phyloP scores from a whole-genome alignment of 306 rosid genomes.

The Malus fusca region DNA sequence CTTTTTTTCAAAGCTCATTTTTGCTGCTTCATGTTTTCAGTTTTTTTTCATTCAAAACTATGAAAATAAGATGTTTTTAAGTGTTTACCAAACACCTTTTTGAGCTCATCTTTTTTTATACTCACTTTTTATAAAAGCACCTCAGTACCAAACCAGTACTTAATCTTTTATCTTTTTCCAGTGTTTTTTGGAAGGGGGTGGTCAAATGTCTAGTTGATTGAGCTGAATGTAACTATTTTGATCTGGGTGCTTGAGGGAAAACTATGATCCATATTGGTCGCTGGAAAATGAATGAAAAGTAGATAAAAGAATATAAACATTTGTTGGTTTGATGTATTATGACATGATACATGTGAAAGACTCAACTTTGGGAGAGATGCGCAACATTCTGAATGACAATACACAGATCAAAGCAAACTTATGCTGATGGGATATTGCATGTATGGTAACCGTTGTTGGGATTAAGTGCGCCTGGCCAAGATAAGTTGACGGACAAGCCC shows the following conservation, averaged over 20 bases:
- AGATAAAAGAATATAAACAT: not conserved
- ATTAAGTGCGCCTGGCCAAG: constrained; percentile 62
- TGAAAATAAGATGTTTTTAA: no score
- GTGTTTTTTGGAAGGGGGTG: no score
- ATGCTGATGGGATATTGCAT: constrained; percentile 30
- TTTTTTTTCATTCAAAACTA: no score
- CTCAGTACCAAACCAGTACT: no score
- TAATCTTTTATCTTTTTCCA: no score
- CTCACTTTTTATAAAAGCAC: no score
- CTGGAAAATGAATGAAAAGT: not conserved
- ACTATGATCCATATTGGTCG: not conserved
- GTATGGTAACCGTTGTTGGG: constrained; percentile 73
- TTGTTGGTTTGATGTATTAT: constrained; percentile 15
- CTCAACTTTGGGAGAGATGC: constrained; percentile 8
- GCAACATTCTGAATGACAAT: constrained; percentile 5
- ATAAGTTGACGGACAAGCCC: constrained; percentile 36
- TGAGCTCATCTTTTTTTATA: no score
- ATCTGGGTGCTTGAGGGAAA: not conserved
- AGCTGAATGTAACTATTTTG: not conserved
- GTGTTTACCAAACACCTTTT: no score
- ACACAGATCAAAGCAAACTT: constrained; percentile 30
- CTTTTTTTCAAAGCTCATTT: no score
- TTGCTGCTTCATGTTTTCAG: no score
- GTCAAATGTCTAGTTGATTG: not conserved
- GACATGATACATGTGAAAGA: constrained; percentile 39